phyloP scores from a whole-genome alignment of 306 rosid species.

The Fragaria vesca region DNA sequence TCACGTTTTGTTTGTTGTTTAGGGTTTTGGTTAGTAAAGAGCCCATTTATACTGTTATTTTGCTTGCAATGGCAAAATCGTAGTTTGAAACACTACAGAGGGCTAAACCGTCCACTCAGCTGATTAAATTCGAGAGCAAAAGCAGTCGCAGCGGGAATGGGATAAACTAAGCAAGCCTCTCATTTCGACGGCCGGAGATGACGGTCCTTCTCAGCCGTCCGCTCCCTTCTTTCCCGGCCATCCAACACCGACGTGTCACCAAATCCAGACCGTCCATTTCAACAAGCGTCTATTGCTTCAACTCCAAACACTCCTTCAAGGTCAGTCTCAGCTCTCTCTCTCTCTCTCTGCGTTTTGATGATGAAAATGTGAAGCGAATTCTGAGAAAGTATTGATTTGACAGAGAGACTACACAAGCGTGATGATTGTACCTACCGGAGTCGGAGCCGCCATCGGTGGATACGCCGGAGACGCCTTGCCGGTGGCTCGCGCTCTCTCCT shows the following conservation, averaged over 20 bases:
- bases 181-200: no score
- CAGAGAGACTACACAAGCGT: conserved; percentile 76
- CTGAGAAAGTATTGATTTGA: not conserved
- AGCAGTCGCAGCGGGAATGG: not conserved
- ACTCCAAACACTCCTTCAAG: conserved; percentile 32
- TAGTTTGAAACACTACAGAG: not conserved
- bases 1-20: no score
- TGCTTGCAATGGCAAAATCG: not conserved
- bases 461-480: conserved; percentile 88
- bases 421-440: conserved; percentile 80
- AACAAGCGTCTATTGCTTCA: conserved; percentile 38
- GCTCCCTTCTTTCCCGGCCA: no score
- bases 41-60: no score
- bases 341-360: not conserved
- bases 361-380: not conserved
- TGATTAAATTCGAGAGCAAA: not conserved
- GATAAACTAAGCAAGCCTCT: not conserved
- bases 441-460: conserved; percentile 88
- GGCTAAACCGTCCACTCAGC: not conserved
- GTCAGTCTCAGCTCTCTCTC: conserved; percentile 29
- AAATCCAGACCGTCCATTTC: conserved; percentile 17
- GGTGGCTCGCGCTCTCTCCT: conserved; percentile 73
- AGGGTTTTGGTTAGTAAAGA: no score
- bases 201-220: no score
- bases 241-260: not conserved